Evolutionary conservation across 495 filamentous ascomycete species (phyloP), one percentile per base, ranked within the genome.

Genomic region (Aspergillus taichungensis): DNA sequence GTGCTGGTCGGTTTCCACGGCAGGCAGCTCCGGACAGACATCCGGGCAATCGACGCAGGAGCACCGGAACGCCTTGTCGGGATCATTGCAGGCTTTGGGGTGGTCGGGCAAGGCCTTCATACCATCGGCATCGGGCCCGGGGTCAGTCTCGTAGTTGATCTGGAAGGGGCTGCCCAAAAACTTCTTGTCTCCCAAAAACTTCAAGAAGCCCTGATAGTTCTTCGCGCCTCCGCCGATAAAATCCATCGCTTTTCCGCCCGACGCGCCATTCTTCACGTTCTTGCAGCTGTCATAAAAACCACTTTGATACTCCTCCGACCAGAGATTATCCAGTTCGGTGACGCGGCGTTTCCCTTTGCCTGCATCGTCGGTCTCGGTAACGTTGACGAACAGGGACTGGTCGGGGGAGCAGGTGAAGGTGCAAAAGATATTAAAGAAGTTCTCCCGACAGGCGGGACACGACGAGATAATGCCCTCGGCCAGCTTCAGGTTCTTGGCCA

Each of bases 371-470:
- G 84, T 85, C 40, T 82, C 66, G 6, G 92, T 96, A 34, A 98
- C 84, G 58, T 98, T 98, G 57, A 97, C 69, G 55, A 98, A 98
- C 1, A 95, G 73, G 5, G 87, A 94, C 62, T 98, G 92, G 57
- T 97, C 83, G 7, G 94, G 90, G 8, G 94, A 97, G 70, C 92
- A 98, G 13, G 89, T 96, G 52, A 98, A 95, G 5, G 87, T 88
- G 68, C 92, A 98, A 57, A 98, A 98, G 36, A 94, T 77, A 70
- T 97, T 89, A 75, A 85, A 95, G 66, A 98, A 98, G 68, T 98
- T 98, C 42, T 84, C 82, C 66, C 87, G 89, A 73, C 92, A 98
- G 24, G 92, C 92, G 9, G 92, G 92, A 66, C 92, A 98, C 14
- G 87, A 83, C 28, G 85, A 76, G 58, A 97, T 95, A 50, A 98